Base-by-base conservation (phyloP, 2,329 filamentous ascomycete species). In the Fusarium nodosum region DNA sequence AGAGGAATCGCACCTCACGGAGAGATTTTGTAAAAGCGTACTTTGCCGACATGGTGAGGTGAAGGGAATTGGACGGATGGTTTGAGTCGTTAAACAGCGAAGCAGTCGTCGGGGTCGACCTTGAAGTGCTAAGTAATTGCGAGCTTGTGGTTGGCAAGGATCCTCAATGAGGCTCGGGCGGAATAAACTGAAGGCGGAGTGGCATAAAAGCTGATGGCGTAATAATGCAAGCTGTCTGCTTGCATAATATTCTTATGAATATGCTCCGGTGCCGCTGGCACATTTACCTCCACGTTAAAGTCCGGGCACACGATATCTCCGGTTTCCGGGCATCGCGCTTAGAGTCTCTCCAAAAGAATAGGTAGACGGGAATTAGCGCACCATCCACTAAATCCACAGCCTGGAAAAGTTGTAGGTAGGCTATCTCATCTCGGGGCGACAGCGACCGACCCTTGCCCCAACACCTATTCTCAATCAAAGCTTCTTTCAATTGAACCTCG, bases 1-100 rank as follows among this genome's bases (percentile, higher is more conserved):
- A 95, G 76, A 97, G 87, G 84, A 99, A 99, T 79, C 96, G 92
- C 80, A 99, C 87, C 87, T 99, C 96, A 87, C 94, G 97, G 80
- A 99, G 87, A 72, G 89, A 85, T 81, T 93, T 91, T 74, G 89
- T 88, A 84, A 99, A 99, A 75, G 90, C 93, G 85, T 97, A 97
- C 87, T 96, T 97, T 83, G 87, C 86, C 74, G 94, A 93, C 96
- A 98, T 98, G 72, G 74, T 85, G 42, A 42, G 22, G 15, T 28
- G 18, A 26, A 30, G 48, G 41, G 45, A 36, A 42, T 60, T 54
- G 48, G 34, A 24, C 22, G 24, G 28, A 26, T 51, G 45, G 39
- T 51, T 50, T 50, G 42, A 39, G 30, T 59, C 45, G 54, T 58
- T n/a, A 47, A 26, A 33, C 15, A 55, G 26, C 54, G 39, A 54